phyloP scores from a whole-genome alignment of 805 yeast genomes.

The Starmera dryadoides region DNA sequence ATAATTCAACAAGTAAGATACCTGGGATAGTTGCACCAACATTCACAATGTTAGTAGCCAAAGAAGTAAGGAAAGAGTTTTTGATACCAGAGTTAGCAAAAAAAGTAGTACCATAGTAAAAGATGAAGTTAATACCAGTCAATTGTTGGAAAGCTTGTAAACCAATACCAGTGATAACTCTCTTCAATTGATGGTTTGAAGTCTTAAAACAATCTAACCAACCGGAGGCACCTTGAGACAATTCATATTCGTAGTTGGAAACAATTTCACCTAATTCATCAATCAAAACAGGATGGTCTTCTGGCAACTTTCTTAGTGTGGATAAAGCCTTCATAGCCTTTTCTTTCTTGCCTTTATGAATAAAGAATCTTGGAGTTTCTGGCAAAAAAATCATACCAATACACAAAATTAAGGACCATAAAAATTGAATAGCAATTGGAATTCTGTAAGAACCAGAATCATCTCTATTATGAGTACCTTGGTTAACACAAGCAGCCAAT shows the following conservation, averaged over 20 bases:
- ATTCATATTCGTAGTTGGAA: conserved; percentile 41
- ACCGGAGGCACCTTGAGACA: conserved; percentile 17
- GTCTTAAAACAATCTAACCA: conserved; percentile 29
- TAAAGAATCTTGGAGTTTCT: conserved; percentile 68
- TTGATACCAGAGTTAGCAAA: conserved; percentile 43
- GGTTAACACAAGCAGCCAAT: conserved; percentile 64
- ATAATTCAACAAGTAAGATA: conserved; percentile 42
- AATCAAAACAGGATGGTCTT: conserved; percentile 34
- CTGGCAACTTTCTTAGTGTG: conserved; percentile 43
- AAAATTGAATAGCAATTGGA: conserved; percentile 65
- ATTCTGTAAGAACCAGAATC: conserved; percentile 60
- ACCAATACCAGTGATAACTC: conserved; percentile 34
- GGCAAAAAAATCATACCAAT: conserved; percentile 63
- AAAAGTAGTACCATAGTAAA: conserved; percentile 62
- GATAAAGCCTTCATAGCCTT: conserved; percentile 51
- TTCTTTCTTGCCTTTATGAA: conserved; percentile 48
- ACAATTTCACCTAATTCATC: conserved; percentile 41
- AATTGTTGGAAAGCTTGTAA: conserved; percentile 52
- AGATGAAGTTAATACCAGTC: conserved; percentile 66
- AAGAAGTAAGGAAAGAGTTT: conserved; percentile 38
- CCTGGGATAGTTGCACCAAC: conserved; percentile 48
- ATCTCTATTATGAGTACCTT: conserved; percentile 50
- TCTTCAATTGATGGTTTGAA: conserved; percentile 32
- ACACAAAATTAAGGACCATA: conserved; percentile 59
- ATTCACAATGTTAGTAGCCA: conserved; percentile 38